These are phyloP conservation scores for Hemileccinum impolitum DNA, from an alignment of 768 basidiomycete species.

Conservation along the genomic window DNA sequence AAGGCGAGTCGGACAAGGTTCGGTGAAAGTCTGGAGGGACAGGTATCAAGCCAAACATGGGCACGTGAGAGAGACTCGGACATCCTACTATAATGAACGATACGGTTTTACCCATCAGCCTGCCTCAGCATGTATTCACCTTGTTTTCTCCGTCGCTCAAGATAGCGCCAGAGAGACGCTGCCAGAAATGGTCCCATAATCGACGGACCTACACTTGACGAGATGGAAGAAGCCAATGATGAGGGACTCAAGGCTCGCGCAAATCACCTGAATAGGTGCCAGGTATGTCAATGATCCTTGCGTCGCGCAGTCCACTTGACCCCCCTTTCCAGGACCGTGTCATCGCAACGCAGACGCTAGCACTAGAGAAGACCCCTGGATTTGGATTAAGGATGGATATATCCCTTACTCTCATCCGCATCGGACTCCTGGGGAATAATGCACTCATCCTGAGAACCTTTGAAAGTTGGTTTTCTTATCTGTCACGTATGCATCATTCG, in stretches of 20 bases:
- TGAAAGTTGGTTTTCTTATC: conserved; percentile 53
- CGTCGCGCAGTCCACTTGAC: neutral
- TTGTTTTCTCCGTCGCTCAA: conserved; percentile 60
- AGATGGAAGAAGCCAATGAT: conserved; percentile 53
- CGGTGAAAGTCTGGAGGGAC: too few species aligned
- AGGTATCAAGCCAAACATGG: too few species aligned
- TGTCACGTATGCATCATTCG: neutral
- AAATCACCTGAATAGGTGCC: conserved; percentile 89
- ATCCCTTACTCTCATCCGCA: conserved; percentile 79
- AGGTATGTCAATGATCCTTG: conserved; percentile 36
- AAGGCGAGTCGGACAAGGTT: too few species aligned
- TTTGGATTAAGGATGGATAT: conserved; percentile 93
- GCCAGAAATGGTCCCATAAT: conserved; percentile 88
- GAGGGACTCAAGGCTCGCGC: conserved; percentile 78
- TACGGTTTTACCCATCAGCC: conserved; percentile 68
- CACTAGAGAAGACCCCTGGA: conserved; percentile 89
- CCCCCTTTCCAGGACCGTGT: conserved; percentile 62
- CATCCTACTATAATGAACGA: conserved; percentile 71
- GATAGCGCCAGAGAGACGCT: conserved; percentile 61
- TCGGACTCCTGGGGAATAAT: conserved; percentile 83
- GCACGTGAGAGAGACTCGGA: conserved; percentile 23
- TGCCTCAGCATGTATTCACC: conserved; percentile 77
- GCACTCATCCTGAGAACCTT: conserved; percentile 66
- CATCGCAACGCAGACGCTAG: conserved; percentile 74
- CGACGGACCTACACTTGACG: conserved; percentile 35